These are phyloP conservation scores for Lignosus rhinocerotis DNA, from an alignment of 1,284 basidiomycete genomes.

Conservation along the genomic window DNA sequence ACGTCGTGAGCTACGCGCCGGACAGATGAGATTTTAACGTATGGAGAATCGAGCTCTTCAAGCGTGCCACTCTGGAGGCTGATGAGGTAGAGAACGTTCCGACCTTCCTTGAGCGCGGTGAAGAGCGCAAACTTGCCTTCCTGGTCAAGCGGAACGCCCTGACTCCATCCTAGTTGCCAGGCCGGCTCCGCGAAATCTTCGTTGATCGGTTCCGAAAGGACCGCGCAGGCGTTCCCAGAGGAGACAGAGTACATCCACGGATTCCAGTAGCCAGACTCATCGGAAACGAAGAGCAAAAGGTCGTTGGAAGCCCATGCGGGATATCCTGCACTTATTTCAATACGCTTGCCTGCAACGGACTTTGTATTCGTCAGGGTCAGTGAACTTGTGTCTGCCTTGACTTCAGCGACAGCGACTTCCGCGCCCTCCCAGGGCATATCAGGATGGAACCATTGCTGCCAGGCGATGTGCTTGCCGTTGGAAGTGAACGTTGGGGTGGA, in stretches of 20 bases:
- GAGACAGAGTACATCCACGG: conserved; percentile 56
- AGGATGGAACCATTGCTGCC: conserved; percentile 76
- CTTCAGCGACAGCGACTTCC: conserved; percentile 55
- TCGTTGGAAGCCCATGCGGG: conserved; percentile 62
- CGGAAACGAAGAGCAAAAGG: conserved; percentile 66
- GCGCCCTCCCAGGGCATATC: conserved; percentile 84
- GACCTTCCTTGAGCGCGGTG: conserved; percentile 50
- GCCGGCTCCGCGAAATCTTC: conserved; percentile 62
- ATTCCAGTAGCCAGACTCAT: conserved; percentile 70
- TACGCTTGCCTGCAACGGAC: conserved; percentile 49
- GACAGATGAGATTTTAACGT: conserved; percentile 45
- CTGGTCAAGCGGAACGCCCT: conserved; percentile 50
- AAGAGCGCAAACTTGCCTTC: conserved; percentile 45
- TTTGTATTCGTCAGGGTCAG: conserved; percentile 36
- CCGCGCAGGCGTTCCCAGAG: conserved; percentile 37
- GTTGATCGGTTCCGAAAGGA: conserved; percentile 47
- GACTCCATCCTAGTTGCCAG: conserved; percentile 55
- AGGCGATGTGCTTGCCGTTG: conserved; percentile 64
- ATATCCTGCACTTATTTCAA: conserved; percentile 50
- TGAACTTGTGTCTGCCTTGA: conserved; percentile 26
- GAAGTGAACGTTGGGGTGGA: conserved; percentile 63
- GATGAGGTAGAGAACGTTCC: conserved; percentile 49
- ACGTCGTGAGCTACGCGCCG: conserved; percentile 38
- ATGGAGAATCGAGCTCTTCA: conserved; percentile 43
- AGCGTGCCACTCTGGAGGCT: conserved; percentile 38